phyloP scores from a whole-genome alignment of 768 basidiomycete genomes.

The Mycena olivaceomarginata region DNA sequence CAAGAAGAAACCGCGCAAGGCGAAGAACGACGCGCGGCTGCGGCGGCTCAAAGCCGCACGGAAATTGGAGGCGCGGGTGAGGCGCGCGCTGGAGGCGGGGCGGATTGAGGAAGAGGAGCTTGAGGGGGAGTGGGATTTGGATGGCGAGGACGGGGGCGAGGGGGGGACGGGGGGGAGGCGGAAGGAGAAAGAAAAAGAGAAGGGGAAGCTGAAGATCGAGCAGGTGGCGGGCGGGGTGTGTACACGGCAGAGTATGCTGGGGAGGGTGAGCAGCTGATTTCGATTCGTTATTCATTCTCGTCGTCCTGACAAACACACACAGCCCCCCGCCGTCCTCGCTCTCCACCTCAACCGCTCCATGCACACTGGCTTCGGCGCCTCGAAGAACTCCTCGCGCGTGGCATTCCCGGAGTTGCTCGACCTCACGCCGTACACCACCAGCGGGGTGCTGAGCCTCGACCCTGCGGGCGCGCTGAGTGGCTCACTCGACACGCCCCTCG shows the following conservation, averaged over 20 bases:
- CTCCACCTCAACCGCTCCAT: conserved; percentile 96
- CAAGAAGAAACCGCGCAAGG: conserved; percentile 8
- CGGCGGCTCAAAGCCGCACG: conserved; percentile 84
- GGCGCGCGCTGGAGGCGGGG: conserved; percentile 80
- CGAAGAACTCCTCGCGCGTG: conserved; percentile 91
- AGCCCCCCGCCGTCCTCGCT: conserved; percentile 92
- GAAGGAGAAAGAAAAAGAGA: conserved; percentile 65
- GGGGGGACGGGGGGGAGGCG: conserved; percentile 52
- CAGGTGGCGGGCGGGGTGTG: conserved; percentile 84
- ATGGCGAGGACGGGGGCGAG: neutral
- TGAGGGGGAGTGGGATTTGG: conserved; percentile 42
- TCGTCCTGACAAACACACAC: neutral
- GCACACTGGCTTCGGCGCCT: conserved; percentile 82
- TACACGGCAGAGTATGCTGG: conserved; percentile 95
- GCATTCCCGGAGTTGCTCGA: conserved; percentile 93
- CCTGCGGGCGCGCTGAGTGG: conserved; percentile 79
- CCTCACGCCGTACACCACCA: conserved; percentile 91
- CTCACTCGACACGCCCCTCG: conserved; percentile 41
- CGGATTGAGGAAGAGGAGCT: conserved; percentile 84
- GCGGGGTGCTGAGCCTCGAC: conserved; percentile 69
- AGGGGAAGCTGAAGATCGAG: conserved; percentile 75
- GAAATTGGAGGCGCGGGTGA: conserved; percentile 77
- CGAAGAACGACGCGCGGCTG: conserved; percentile 71
- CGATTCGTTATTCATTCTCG: neutral
- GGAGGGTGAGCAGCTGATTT: conserved; percentile 74